Evolutionary conservation across 139 green algal species (phyloP).

Genomic region (Axilococcus clingmanii): DNA sequence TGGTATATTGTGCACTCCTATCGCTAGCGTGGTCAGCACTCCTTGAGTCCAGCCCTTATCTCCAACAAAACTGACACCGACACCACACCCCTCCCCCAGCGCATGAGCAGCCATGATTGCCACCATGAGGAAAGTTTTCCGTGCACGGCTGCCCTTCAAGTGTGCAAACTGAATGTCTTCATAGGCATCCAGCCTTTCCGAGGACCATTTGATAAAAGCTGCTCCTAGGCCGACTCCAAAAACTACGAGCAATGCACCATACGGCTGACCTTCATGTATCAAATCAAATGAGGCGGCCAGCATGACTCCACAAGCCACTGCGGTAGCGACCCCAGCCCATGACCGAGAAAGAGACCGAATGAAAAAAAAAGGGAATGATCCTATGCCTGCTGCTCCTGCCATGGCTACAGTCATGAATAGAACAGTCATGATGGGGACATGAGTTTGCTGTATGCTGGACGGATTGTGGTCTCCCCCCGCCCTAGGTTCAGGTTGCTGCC

Average conservation of each 20-base stretch:
- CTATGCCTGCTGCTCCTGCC: constrained; percentile 48
- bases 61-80: constrained; percentile 84
- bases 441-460: neutral
- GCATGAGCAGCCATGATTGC: constrained; percentile 95
- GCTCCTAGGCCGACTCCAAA: constrained; percentile 62
- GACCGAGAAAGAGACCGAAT: constrained; percentile 27
- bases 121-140: constrained; percentile 81
- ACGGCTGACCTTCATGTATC: constrained; percentile 74
- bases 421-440: constrained; percentile 20
- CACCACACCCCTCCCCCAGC: constrained; percentile 87
- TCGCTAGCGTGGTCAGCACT: constrained; percentile 86
- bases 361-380: constrained; percentile 71
- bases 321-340: constrained; percentile 72
- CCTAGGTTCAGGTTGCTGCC: neutral
- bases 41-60: constrained; percentile 72
- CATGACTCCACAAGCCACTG: constrained; percentile 94
- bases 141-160: constrained; percentile 60
- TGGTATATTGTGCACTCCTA: constrained; percentile 95
- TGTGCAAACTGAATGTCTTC: constrained; percentile 62
- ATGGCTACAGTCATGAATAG: constrained; percentile 47
- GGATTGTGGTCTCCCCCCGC: neutral
- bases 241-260: constrained; percentile 51
- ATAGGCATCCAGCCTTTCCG: constrained; percentile 42
- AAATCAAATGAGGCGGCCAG: constrained; percentile 91
- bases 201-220: constrained; percentile 60